Percentiles rank a stretch among this genome's conserved stretches.
Evolutionary conservation across 1,139 yeast genomes (phyloP).

Genomic region (Pichia sp.): DNA sequence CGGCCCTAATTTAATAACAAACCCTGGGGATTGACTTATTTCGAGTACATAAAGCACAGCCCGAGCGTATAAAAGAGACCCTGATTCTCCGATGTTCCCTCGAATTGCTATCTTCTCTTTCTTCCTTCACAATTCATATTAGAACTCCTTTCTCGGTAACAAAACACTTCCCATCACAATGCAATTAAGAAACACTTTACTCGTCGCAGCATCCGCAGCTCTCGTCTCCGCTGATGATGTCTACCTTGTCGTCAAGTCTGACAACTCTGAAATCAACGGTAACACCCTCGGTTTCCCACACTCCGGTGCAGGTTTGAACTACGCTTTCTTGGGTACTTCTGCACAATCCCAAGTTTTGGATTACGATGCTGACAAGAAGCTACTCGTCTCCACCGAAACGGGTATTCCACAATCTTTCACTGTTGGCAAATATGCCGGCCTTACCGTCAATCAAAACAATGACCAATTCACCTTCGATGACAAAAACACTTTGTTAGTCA

Average conservation of each 20-base stretch:
- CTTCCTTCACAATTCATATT: too few relatives aligned
- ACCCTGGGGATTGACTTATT: too few relatives aligned
- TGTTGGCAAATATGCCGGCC: slow-evolving; percentile 9
- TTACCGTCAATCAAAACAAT: slow-evolving; percentile 11
- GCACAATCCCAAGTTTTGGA: slow-evolving; percentile 5
- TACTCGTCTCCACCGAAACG: slow-evolving; percentile 4
- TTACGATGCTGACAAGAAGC: slow-evolving; percentile 10
- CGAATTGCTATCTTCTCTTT: too few relatives aligned
- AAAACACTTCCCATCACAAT: neutral
- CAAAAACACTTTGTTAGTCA: slow-evolving; percentile 14
- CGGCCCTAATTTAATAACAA: too few relatives aligned
- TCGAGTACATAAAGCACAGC: too few relatives aligned
- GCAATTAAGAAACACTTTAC: slow-evolving; percentile 1
- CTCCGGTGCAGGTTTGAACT: slow-evolving; percentile 53
- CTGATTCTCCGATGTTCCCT: too few relatives aligned
- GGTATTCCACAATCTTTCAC: slow-evolving; percentile 5
- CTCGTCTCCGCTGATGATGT: slow-evolving; percentile 14
- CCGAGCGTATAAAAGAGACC: too few relatives aligned
- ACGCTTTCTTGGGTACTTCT: slow-evolving; percentile 30
- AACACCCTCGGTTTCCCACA: slow-evolving; percentile 31
- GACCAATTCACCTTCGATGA: slow-evolving; percentile 13
- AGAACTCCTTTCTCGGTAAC: too few relatives aligned
- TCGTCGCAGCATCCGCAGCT: slow-evolving; percentile 17
- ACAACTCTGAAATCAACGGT: slow-evolving; percentile 21
- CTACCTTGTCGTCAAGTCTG: slow-evolving; percentile 24